These are phyloP conservation scores for Schizonepeta tenuifolia DNA, from an alignment of 257 asterid species.

Conservation along the genomic window DNA sequence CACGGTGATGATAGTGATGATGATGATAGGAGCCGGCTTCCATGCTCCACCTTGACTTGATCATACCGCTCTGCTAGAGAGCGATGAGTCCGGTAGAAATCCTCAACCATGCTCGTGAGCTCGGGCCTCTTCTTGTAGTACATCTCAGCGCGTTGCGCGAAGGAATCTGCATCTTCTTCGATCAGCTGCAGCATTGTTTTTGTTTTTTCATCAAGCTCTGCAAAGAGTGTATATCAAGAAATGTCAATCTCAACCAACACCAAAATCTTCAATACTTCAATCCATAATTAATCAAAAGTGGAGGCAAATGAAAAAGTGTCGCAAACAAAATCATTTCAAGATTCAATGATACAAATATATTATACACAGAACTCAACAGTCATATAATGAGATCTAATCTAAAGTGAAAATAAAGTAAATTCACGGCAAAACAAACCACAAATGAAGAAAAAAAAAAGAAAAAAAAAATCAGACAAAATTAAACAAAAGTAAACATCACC, in stretches of 20 bases:
- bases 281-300: neutral
- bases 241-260: neutral
- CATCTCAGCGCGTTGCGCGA: slow-evolving; percentile 91
- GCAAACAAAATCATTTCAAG: slow-evolving; percentile 27
- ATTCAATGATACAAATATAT: slow-evolving; percentile 27
- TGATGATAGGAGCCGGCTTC: slow-evolving; percentile 48
- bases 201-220: slow-evolving; percentile 78
- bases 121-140: slow-evolving; percentile 86
- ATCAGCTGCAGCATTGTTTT: slow-evolving; percentile 68
- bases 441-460: neutral
- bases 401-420: slow-evolving; percentile 27
- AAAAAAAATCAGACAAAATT: neutral
- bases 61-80: slow-evolving; percentile 75
- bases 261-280: neutral
- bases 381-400: slow-evolving; percentile 21
- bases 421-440: slow-evolving; percentile 12
- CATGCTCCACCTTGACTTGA: slow-evolving; percentile 60
- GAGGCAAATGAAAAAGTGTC: neutral
- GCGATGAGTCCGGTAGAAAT: slow-evolving; percentile 74
- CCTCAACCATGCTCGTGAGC: slow-evolving; percentile 79
- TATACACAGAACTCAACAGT: slow-evolving; percentile 40
- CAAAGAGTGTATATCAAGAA: neutral
- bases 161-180: slow-evolving; percentile 89
- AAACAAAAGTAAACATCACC: slow-evolving; percentile 39
- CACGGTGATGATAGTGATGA: slow-evolving; percentile 57